Conservation (phyloP, 257 asterid genomes). For the Solanum boliviense region DNA sequence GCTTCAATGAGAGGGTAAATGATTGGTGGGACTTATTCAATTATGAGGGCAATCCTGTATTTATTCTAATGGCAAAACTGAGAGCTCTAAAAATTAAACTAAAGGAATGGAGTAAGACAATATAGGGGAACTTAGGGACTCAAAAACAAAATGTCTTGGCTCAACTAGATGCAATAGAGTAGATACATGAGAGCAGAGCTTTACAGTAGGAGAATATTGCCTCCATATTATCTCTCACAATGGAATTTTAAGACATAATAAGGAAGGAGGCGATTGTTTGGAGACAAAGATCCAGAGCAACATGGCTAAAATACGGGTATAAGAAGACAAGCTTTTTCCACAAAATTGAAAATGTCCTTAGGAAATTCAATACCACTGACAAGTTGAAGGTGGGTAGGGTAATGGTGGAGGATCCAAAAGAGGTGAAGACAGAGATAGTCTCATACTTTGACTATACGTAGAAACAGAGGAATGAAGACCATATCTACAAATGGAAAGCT, state of each 20-base stretch:
- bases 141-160: background rate
- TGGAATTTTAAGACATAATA: background rate
- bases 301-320: background rate
- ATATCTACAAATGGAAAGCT: background rate
- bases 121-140: background rate
- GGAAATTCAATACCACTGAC: background rate
- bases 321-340: background rate
- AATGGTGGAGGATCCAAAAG: background rate
- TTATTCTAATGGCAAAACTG: background rate
- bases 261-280: background rate
- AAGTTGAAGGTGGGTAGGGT: background rate
- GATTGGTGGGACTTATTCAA: background rate
- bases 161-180: background rate
- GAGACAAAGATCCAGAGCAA: background rate
- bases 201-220: background rate
- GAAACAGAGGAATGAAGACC: background rate
- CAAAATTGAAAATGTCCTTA: background rate
- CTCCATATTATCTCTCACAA: background rate
- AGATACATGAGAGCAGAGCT: background rate
- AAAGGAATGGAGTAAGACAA: background rate
- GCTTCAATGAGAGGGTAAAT: background rate
- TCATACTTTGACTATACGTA: background rate
- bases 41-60: background rate
- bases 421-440: background rate
- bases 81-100: background rate